These are phyloP conservation scores for Rhodomyrtus psidioides DNA, from an alignment of 441 rosid genomes.

Conservation along the genomic window DNA sequence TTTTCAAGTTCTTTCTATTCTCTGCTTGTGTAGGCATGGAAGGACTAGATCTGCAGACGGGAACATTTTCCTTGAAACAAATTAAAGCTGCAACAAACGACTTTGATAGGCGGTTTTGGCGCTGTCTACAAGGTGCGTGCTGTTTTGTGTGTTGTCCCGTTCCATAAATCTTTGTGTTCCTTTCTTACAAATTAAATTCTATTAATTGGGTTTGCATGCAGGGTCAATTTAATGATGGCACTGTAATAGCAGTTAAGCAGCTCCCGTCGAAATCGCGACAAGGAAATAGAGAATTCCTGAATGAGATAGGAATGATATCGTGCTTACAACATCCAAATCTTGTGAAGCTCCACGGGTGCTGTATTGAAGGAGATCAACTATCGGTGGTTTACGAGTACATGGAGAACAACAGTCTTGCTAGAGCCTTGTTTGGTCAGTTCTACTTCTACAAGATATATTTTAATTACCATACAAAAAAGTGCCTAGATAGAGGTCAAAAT, in stretches of 20 bases:
- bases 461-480: background rate
- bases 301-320: slow-evolving; percentile 47
- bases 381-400: slow-evolving; percentile 43
- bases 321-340: slow-evolving; percentile 50
- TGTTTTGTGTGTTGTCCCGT: background rate
- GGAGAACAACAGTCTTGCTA: slow-evolving; percentile 52
- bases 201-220: slow-evolving; percentile 2
- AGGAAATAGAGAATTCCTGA: slow-evolving; percentile 50
- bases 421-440: slow-evolving; percentile 35
- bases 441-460: background rate
- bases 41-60: slow-evolving; percentile 32
- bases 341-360: slow-evolving; percentile 47
- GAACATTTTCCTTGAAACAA: slow-evolving; percentile 54
- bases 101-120: slow-evolving; percentile 81
- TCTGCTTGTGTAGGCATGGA: slow-evolving; percentile 15
- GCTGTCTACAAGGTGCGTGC: slow-evolving; percentile 61
- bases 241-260: slow-evolving; percentile 43
- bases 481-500: background rate
- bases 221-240: slow-evolving; percentile 45
- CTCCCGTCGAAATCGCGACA: slow-evolving; percentile 46
- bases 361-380: slow-evolving; percentile 45
- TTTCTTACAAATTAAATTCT: background rate
- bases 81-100: slow-evolving; percentile 59
- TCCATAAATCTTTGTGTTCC: background rate
- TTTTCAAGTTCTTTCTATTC: background rate